A percentile compares a stretch with the other conserved stretches of the same genome.
These are phyloP conservation scores for Periconia sp. DNA, from an alignment of 2,329 filamentous ascomycete species.

Conservation along the genomic window DNA sequence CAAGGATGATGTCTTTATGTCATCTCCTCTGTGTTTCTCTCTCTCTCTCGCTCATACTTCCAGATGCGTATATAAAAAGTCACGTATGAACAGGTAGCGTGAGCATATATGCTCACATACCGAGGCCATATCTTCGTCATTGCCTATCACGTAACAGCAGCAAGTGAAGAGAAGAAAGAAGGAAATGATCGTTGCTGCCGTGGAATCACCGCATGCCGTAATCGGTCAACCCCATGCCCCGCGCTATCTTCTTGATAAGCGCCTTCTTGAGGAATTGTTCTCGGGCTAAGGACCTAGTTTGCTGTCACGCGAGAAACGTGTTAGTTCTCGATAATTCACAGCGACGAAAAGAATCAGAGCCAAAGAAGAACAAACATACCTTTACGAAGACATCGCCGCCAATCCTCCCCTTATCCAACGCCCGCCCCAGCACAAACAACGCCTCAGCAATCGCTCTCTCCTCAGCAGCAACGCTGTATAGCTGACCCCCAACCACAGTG, in stretches of 20 bases:
- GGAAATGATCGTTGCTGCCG: too few species aligned
- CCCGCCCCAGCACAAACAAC: constrained; percentile 77
- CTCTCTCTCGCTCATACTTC: too few species aligned
- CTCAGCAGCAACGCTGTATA: constrained; percentile 87
- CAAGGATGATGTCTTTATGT: too few species aligned
- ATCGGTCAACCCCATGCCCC: constrained; percentile 69
- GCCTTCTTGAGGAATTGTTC: constrained; percentile 87
- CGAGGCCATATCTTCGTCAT: too few species aligned
- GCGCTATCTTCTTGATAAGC: constrained; percentile 73
- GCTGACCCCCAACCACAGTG: constrained; percentile 87
- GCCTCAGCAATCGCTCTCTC: constrained; percentile 85
- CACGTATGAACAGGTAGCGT: too few species aligned
- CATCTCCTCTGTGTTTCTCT: too few species aligned
- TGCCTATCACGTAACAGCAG: too few species aligned
- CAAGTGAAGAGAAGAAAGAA: too few species aligned
- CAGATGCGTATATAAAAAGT: too few species aligned
- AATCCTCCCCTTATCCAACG: constrained; percentile 72
- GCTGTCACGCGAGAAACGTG: constrained; percentile 31
- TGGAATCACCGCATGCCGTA: constrained; percentile 29
- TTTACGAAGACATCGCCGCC: constrained; percentile 74
- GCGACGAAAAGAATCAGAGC: neutral
- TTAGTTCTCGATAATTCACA: neutral
- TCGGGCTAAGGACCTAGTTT: constrained; percentile 70
- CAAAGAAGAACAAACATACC: constrained; percentile 44
- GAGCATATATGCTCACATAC: too few species aligned